Evolutionary conservation across 1,284 basidiomycete genomes (phyloP).

Genomic region (Sanguinoderma infundibulare): DNA sequence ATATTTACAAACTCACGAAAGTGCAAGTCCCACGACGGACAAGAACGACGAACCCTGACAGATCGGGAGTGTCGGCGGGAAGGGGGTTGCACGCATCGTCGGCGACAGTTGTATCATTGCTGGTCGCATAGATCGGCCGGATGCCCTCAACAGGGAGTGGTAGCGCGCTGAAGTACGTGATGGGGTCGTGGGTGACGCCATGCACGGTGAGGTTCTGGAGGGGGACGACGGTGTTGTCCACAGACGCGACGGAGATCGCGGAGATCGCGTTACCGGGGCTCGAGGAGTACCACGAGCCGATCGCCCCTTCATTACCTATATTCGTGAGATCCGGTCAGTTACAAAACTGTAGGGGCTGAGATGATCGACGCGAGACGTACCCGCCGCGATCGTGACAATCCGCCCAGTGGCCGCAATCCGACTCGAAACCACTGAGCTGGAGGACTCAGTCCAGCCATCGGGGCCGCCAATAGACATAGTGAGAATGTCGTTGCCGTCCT

Average conservation of each 20-base stretch:
- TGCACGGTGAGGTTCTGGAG: conserved; percentile 45
- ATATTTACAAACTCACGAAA: conserved; percentile 39
- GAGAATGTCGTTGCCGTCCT: conserved; percentile 61
- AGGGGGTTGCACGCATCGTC: conserved; percentile 61
- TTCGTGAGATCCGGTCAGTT: neutral
- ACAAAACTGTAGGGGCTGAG: neutral
- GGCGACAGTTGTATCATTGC: conserved; percentile 45
- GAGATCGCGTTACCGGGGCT: conserved; percentile 54
- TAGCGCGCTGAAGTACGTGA: conserved; percentile 45
- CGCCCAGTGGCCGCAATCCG: conserved; percentile 54
- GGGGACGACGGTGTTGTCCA: conserved; percentile 50
- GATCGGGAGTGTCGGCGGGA: conserved; percentile 54
- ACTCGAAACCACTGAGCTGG: conserved; percentile 56
- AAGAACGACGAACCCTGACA: conserved; percentile 51
- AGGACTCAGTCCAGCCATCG: conserved; percentile 63
- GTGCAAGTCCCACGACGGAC: conserved; percentile 57
- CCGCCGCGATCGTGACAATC: conserved; percentile 58
- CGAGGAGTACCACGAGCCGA: conserved; percentile 53
- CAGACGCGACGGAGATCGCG: conserved; percentile 51
- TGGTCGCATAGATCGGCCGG: conserved; percentile 47
- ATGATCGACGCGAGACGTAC: conserved; percentile 17
- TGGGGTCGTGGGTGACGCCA: conserved; percentile 45
- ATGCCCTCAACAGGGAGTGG: conserved; percentile 41
- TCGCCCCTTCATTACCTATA: conserved; percentile 41
- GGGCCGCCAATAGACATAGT: conserved; percentile 66